Base-by-base conservation (phyloP, 2,329 filamentous ascomycete genomes). In the Colletotrichum tamarilloi region DNA sequence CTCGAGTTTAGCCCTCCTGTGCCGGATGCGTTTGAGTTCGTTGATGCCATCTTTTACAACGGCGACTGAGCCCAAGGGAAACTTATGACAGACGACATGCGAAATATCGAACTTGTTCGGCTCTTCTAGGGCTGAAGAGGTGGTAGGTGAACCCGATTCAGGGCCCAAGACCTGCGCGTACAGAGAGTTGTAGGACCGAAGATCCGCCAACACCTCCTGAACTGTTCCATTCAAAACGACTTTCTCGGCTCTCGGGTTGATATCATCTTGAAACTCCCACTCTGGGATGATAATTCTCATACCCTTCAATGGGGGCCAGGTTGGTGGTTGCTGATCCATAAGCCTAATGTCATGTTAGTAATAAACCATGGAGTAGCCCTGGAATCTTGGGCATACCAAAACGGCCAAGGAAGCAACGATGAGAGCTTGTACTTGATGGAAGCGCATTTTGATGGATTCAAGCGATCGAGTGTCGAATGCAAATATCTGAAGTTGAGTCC, bases 1-100 rank as follows among this genome's bases (percentile, higher is more conserved):
- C 3, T 69, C 67, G 22, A 67, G 68, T 14, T 19, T 62, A 2
- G 77, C 74, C 46, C 62, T 63, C 22, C 60, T 42, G 38, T 42
- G 38, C 38, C 6, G 57, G 35, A 12, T 28, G 16, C 19, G 42
- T 28, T 28, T 26, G 4, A 57, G 14, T 11, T 35, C 14, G 19
- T 35, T 53, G 42, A 77, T 74, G 42, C 74, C 74, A 7, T 66
- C 38, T 22, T 22, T 38, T 7, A 2, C 57, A 19, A 32, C 57
- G n/a, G 14, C n/a, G 19, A 42, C 32, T 7, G 5, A 16, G 6
- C 19, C 57, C 1, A 4, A 6, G 2, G 19, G 11, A 24, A 42
- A 58, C 19, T 60, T 52, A 9, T 42, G 5, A 12, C 64, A 42
- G 4, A 24, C 26, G 5, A 52, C 42, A 8, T 19, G 16, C 8